Conservation (phyloP, 768 basidiomycete genomes). For the Pulveroboletus sp. region DNA sequence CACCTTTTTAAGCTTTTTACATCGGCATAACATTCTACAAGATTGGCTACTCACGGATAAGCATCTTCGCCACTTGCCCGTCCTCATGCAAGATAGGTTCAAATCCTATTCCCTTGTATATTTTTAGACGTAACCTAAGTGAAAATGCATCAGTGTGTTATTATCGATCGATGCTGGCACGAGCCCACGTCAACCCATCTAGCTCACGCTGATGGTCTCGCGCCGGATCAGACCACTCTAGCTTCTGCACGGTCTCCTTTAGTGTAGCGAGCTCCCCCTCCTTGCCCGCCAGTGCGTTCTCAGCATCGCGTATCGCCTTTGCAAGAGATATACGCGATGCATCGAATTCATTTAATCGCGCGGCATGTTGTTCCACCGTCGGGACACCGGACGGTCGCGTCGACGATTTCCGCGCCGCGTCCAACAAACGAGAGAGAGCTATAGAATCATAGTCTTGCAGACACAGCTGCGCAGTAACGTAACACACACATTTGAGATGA, state of each 20-base stretch:
- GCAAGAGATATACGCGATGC: conserved; percentile 56
- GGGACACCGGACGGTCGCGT: conserved; percentile 67
- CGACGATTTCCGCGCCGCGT: conserved; percentile 66
- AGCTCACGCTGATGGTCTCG: conserved; percentile 65
- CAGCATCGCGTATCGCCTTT: conserved; percentile 71
- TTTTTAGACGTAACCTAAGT: conserved; percentile 56
- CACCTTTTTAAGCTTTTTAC: conserved; percentile 34
- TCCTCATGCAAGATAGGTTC: conserved; percentile 56
- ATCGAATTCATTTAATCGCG: conserved; percentile 62
- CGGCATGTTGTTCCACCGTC: conserved; percentile 56
- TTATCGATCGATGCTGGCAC: background rate
- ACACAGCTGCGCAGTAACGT: background rate
- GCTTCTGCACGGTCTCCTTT: conserved; percentile 54
- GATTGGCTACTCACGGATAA: conserved; percentile 52
- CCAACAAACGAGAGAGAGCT: conserved; percentile 64
- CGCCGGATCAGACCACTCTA: conserved; percentile 71
- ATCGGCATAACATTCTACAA: background rate
- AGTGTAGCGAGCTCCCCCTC: conserved; percentile 67
- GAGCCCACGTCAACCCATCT: conserved; percentile 60
- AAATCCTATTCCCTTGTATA: conserved; percentile 71
- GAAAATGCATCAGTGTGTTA: conserved; percentile 2
- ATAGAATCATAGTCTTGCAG: conserved; percentile 1
- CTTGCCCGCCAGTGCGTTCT: conserved; percentile 57
- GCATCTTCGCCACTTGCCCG: conserved; percentile 51
- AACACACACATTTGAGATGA: conserved; percentile 53